phyloP scores from a whole-genome alignment of 176 grass and related monocot genomes.

The Microstegium vimineum region DNA sequence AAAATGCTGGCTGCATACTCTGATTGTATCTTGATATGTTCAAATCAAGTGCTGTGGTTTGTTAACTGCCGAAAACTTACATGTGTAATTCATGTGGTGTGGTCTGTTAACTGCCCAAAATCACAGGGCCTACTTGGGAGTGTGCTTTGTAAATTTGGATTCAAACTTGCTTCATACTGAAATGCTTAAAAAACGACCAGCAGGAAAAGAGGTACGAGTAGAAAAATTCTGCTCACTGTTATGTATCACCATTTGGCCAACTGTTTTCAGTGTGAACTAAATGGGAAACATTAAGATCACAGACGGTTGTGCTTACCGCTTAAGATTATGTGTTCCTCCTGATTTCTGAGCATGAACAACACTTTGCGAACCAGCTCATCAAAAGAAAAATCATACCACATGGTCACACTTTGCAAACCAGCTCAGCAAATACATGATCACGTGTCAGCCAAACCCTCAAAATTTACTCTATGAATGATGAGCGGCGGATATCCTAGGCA shows the following conservation, averaged over 20 bases:
- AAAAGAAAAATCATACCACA: too few species aligned
- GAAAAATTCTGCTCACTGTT: not conserved
- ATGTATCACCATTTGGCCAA: not conserved
- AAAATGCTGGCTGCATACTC: not conserved
- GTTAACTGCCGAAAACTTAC: constrained; percentile 9
- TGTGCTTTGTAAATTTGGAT: not conserved
- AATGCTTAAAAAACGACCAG: not conserved
- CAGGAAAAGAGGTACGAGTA: not conserved
- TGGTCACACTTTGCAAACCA: not conserved
- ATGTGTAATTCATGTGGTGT: not conserved
- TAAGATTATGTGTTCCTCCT: not conserved
- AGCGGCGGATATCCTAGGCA: not conserved
- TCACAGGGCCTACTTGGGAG: not conserved
- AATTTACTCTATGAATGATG: not conserved
- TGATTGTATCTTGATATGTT: not conserved
- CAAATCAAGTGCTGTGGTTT: not conserved
- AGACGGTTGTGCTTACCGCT: not conserved
- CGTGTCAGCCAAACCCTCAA: not conserved
- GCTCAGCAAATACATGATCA: not conserved
- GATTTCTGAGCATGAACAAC: not conserved
- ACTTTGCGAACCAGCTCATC: not conserved
- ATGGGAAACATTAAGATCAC: not conserved
- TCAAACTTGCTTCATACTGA: not conserved
- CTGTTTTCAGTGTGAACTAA: not conserved
- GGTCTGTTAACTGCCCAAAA: constrained; percentile 5